A percentile compares a stretch with the other conserved stretches of the same genome.
These are phyloP conservation scores for Myxozyma monticola DNA, from an alignment of 805 yeast genomes.

Conservation along the genomic window DNA sequence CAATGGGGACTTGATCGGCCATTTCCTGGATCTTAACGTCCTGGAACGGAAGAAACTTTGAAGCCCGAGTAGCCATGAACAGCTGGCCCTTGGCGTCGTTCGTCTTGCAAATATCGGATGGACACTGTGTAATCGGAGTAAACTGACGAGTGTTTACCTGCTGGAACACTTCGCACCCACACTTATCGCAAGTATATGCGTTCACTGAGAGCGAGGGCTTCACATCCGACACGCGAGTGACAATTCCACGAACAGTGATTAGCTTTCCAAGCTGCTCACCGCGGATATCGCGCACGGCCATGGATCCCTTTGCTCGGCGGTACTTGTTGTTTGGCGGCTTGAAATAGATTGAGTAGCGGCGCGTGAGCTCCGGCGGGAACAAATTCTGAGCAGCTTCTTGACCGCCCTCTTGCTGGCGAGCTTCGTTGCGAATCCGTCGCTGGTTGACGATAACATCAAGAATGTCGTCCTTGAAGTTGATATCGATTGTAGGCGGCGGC, in stretches of 20 bases:
- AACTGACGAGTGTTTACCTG: slow-evolving; percentile 83
- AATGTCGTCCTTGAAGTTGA: slow-evolving; percentile 82
- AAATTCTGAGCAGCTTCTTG: slow-evolving; percentile 49
- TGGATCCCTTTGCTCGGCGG: slow-evolving; percentile 47
- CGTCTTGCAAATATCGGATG: slow-evolving; percentile 71
- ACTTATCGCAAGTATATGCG: slow-evolving; percentile 95
- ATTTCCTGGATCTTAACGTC: slow-evolving; percentile 93
- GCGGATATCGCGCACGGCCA: slow-evolving; percentile 86
- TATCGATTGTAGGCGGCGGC: slow-evolving; percentile 83
- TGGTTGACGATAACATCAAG: slow-evolving; percentile 90
- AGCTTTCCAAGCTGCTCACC: slow-evolving; percentile 82
- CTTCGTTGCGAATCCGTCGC: slow-evolving; percentile 77
- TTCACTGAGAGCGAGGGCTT: slow-evolving; percentile 88
- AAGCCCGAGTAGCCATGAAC: slow-evolving; percentile 91
- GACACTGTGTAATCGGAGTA: slow-evolving; percentile 85
- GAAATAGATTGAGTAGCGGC: slow-evolving; percentile 85
- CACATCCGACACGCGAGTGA: slow-evolving; percentile 93
- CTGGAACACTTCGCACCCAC: slow-evolving; percentile 96
- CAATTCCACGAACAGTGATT: slow-evolving; percentile 89
- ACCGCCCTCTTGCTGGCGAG: slow-evolving; percentile 70
- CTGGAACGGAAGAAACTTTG: slow-evolving; percentile 92
- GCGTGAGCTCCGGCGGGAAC: slow-evolving; percentile 82
- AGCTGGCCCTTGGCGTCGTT: slow-evolving; percentile 86
- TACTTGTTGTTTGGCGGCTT: slow-evolving; percentile 62
- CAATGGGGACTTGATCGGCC: slow-evolving; percentile 95